Evolutionary conservation across 1,284 basidiomycete species (phyloP).

Genomic region (Cutaneotrichosporon sp.): DNA sequence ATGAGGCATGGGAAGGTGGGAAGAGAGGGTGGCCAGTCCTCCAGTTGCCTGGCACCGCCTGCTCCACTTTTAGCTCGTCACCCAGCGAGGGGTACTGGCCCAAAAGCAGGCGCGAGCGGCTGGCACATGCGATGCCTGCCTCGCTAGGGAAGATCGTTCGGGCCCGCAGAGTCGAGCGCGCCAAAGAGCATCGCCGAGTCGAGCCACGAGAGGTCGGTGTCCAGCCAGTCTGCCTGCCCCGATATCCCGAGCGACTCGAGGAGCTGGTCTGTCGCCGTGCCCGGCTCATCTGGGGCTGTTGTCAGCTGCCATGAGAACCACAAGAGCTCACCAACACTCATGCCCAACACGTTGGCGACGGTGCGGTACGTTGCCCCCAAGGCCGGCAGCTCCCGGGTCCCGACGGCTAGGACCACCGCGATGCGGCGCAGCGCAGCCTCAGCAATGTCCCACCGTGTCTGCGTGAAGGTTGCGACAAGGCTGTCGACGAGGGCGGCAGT

Average conservation of each 20-base stretch:
- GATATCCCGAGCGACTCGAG: conserved; percentile 12
- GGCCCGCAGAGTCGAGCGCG: not conserved
- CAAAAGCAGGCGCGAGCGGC: too few relatives aligned
- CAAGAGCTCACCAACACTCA: conserved; percentile 8
- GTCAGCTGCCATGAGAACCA: not conserved
- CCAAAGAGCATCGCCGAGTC: conserved; percentile 10
- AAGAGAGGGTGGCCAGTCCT: too few relatives aligned
- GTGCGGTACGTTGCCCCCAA: conserved; percentile 19
- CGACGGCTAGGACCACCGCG: conserved; percentile 24
- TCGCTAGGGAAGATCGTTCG: not conserved
- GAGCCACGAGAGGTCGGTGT: conserved; percentile 20
- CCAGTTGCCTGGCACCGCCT: too few relatives aligned
- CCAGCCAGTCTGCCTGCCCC: conserved; percentile 9
- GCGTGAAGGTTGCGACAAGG: not conserved
- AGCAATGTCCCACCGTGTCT: conserved; percentile 35
- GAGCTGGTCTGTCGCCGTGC: conserved; percentile 2
- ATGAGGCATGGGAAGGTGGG: too few relatives aligned
- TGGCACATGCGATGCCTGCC: too few relatives aligned
- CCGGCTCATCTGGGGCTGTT: not conserved
- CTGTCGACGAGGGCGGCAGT: not conserved
- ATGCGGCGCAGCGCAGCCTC: conserved; percentile 35
- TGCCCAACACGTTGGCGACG: conserved; percentile 14
- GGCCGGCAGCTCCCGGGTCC: conserved; percentile 23
- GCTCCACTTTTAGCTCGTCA: too few relatives aligned
- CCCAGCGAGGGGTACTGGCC: too few relatives aligned